Evolutionary conservation across 805 yeast genomes (phyloP).

Genomic region (Starmerella tilneyi): DNA sequence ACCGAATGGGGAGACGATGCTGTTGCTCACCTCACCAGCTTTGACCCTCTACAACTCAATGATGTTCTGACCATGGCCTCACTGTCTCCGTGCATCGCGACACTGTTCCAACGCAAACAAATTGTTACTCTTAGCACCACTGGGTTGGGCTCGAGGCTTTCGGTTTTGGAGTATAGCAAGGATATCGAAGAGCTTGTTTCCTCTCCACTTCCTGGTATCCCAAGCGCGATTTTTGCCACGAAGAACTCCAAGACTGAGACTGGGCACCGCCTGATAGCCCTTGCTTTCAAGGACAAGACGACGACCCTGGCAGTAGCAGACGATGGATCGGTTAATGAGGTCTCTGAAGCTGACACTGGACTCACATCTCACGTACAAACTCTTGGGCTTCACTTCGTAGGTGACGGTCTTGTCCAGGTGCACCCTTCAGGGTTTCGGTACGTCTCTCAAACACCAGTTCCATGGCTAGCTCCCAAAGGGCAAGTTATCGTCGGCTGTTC

Average conservation of each 20-base stretch:
- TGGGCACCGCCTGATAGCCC: slow-evolving; percentile 53
- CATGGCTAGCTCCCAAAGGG: slow-evolving; percentile 82
- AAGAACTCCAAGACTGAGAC: slow-evolving; percentile 37
- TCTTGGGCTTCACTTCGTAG: slow-evolving; percentile 58
- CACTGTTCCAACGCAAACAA: slow-evolving; percentile 28
- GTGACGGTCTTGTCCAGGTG: slow-evolving; percentile 60
- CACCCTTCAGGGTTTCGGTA: slow-evolving; percentile 62
- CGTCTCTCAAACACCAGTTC: slow-evolving; percentile 34
- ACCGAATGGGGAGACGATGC: slow-evolving; percentile 52
- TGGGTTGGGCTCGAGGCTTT: slow-evolving; percentile 32
- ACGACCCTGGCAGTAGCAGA: slow-evolving; percentile 70
- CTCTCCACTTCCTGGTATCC: slow-evolving; percentile 55
- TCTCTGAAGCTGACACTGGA: slow-evolving; percentile 45
- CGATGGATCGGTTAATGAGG: slow-evolving; percentile 53
- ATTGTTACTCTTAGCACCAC: slow-evolving; percentile 38
- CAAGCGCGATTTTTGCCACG: slow-evolving; percentile 57
- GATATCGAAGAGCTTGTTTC: slow-evolving; percentile 54
- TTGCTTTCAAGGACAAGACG: slow-evolving; percentile 57
- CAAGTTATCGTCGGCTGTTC: slow-evolving; percentile 50
- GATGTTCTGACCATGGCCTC: not conserved
- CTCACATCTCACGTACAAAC: slow-evolving; percentile 51
- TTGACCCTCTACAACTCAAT: slow-evolving; percentile 34
- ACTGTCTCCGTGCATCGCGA: slow-evolving; percentile 8
- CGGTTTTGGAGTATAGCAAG: slow-evolving; percentile 47
- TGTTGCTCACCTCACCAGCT: slow-evolving; percentile 66